Evolutionary conservation across 164 flowering plant species (phyloP), one percentile per base, ranked within the genome.

Genomic region (Dillenia turbinata): DNA sequence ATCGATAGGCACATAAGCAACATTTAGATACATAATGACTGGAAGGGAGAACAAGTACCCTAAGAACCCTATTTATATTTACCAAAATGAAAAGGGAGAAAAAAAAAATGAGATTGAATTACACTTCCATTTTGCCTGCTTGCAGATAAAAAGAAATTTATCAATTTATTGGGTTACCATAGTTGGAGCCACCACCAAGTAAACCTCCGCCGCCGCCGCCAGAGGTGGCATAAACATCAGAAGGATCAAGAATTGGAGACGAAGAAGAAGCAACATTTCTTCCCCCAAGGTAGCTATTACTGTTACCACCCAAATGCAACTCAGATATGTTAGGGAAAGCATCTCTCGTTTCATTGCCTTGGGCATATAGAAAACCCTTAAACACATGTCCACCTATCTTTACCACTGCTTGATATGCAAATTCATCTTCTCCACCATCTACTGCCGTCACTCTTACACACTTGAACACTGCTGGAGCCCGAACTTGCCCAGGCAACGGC

Each of bases 361-460:
- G 92, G 73, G 90, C 88, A 50, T 92, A 90, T 4, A 92, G 58
- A 58, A 92, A 82, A 10, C 98, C 98, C 65, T 90, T 90, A 68
- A 88, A 93, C 14, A 93, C 86, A 72, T 85, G 97, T 12, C 98
- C 97, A 5, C 91, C 90, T 22, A 93, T 93, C 71, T 78, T 90
- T 26, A 91, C 98, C 24, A 86, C 79, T 0, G 94, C 97, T 55
- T 93, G 96, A 60, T 93, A 93, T 0, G 96, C 98, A 59, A 77
- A 89, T 71, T 93, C 92, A 46, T 90, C 96, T 9, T 91, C 95
- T 0, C 96, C 97, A 44, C 90, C 96, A 0, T 91, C 96, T 44
- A 93, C 63, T 9, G 96, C 82, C 9, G 97, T 87, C 65, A 93
- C 97, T 14, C 86, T 64, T 12, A 93, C 97, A 67, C 97, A 93